Evolutionary conservation across 371 early-diverging fungal species (phyloP).

Genomic region (Catenaria anguillulae): DNA sequence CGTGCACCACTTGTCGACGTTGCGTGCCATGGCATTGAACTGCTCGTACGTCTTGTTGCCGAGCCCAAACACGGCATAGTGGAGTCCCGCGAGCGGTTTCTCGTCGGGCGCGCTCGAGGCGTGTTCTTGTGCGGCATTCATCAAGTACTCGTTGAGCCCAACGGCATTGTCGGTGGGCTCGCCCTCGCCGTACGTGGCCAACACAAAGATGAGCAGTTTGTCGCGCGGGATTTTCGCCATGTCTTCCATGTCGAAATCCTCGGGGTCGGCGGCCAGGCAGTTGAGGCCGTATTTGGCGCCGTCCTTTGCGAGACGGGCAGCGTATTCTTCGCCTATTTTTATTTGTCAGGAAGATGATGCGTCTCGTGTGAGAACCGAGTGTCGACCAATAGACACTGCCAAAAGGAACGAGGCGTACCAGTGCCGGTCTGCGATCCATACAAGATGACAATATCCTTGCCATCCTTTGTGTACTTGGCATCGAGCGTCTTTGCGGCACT

Average conservation of each 20-base stretch:
- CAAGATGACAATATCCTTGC: slow-evolving; percentile 10
- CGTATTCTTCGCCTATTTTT: slow-evolving; percentile 71
- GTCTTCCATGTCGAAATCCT: slow-evolving; percentile 68
- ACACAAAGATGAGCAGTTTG: slow-evolving; percentile 54
- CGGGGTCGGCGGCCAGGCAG: slow-evolving; percentile 66
- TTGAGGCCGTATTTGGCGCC: slow-evolving; percentile 53
- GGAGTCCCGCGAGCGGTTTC: slow-evolving; percentile 43
- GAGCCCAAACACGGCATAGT: slow-evolving; percentile 78
- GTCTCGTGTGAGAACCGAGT: too few relatives aligned
- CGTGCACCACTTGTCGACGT: slow-evolving; percentile 43
- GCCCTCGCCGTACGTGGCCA: slow-evolving; percentile 84
- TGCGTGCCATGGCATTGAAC: slow-evolving; percentile 66
- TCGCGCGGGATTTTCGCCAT: slow-evolving; percentile 48
- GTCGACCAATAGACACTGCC: too few relatives aligned
- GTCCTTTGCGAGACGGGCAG: slow-evolving; percentile 70
- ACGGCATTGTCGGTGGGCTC: slow-evolving; percentile 85
- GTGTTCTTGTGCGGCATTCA: slow-evolving; percentile 35
- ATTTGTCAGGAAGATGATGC: not conserved
- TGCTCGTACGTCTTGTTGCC: slow-evolving; percentile 96
- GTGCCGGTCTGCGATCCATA: slow-evolving; percentile 14
- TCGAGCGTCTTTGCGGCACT: not conserved
- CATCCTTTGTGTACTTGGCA: not conserved
- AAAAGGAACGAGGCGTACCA: not conserved
- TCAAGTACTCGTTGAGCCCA: slow-evolving; percentile 64
- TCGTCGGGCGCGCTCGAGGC: slow-evolving; percentile 33